Percentiles rank a stretch among this genome's conserved stretches.
Evolutionary conservation across 2,329 filamentous ascomycete species (phyloP).

Genomic region (Xylariaceae sp.): DNA sequence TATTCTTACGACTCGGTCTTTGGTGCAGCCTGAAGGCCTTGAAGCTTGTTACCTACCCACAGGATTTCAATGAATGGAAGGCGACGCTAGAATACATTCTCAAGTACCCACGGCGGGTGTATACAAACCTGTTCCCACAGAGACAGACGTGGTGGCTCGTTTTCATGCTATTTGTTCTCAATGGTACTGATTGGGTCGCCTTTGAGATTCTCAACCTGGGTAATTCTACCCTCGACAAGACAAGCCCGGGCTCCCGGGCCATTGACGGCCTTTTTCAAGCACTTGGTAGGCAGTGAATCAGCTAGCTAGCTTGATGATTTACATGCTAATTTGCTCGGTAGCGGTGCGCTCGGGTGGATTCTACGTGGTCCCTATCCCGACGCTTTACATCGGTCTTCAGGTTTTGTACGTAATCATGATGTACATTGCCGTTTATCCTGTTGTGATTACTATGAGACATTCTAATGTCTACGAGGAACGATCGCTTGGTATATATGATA

Average conservation of each 20-base stretch:
- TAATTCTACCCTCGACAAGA: conserved; percentile 58
- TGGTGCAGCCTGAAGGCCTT: conserved; percentile 57
- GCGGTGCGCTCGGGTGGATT: conserved; percentile 71
- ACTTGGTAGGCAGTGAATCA: conserved; percentile 47
- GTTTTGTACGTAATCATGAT: conserved; percentile 58
- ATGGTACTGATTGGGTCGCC: conserved; percentile 67
- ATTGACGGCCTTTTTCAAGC: conserved; percentile 71
- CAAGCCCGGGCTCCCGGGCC: conserved; percentile 59
- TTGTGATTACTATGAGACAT: conserved; percentile 58
- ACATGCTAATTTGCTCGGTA: conserved; percentile 27
- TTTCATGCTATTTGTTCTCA: conserved; percentile 64
- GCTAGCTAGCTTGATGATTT: neutral
- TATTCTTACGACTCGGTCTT: conserved; percentile 65
- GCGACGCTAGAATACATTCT: conserved; percentile 60
- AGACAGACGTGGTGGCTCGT: conserved; percentile 70
- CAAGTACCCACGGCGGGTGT: conserved; percentile 62
- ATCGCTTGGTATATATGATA: conserved; percentile 56
- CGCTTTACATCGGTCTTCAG: conserved; percentile 55
- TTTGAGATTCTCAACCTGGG: conserved; percentile 71
- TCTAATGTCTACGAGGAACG: conserved; percentile 69
- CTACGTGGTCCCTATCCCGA: conserved; percentile 66
- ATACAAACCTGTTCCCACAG: conserved; percentile 68
- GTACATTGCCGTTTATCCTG: conserved; percentile 55
- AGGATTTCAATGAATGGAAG: conserved; percentile 49
- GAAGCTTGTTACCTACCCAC: conserved; percentile 45